Conservation (phyloP, 495 filamentous ascomycete genomes). For the Hamigera avellanea region DNA sequence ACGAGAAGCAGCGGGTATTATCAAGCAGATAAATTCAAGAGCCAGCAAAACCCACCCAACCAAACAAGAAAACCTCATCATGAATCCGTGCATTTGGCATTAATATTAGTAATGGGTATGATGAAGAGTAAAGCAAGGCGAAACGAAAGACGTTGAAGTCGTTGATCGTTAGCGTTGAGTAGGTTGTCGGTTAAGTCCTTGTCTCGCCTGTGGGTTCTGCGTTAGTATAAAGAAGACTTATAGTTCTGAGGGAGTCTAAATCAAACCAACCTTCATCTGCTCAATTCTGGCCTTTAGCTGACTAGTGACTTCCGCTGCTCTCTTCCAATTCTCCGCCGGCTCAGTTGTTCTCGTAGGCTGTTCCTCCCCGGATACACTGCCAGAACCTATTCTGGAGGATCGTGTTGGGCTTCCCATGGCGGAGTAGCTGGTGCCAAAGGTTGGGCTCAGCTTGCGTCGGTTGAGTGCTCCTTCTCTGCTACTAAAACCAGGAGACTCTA, state of each 20-base stretch:
- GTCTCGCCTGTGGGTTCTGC: conserved; percentile 21
- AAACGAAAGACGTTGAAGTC: conserved; percentile 1
- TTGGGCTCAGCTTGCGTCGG: conserved; percentile 34
- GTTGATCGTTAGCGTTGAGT: conserved; percentile 26
- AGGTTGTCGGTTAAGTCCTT: conserved; percentile 32
- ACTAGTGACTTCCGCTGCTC: conserved; percentile 97
- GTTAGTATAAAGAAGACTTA: not conserved
- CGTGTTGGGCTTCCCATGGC: conserved; percentile 47
- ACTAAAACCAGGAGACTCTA: conserved; percentile 27
- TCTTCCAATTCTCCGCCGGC: conserved; percentile 88
- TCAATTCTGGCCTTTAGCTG: conserved; percentile 95
- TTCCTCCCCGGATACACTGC: conserved; percentile 26
- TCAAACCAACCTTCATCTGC: conserved; percentile 53
- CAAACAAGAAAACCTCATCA: conserved; percentile 8
- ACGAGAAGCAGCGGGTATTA: not conserved
- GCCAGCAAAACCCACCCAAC: conserved; percentile 5
- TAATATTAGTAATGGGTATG: conserved; percentile 5
- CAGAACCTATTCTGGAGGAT: conserved; percentile 23
- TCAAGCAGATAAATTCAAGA: not conserved
- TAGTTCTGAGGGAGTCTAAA: not conserved
- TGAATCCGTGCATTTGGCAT: conserved; percentile 1
- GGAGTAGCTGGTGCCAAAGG: conserved; percentile 38
- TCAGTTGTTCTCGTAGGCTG: conserved; percentile 26
- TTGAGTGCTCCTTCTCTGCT: conserved; percentile 24
- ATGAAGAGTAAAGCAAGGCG: conserved; percentile 6